These are phyloP conservation scores for Phytophthora ohioensis DNA, from an alignment of 352 stramenopile genomes.

Conservation along the genomic window DNA sequence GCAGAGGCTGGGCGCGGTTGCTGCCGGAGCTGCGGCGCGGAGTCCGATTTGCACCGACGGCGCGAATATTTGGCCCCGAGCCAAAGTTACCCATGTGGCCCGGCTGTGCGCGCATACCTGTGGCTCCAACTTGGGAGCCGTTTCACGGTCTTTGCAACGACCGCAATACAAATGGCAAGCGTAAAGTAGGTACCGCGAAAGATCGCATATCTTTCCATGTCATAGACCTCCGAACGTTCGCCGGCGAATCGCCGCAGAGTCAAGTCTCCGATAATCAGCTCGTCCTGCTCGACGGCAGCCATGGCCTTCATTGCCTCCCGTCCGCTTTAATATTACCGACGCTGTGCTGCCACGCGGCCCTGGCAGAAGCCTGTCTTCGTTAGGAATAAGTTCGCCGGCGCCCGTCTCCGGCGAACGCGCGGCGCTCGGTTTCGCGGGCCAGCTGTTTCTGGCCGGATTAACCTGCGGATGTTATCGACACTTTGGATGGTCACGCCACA, in stretches of 20 bases:
- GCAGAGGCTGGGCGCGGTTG: constrained; percentile 20
- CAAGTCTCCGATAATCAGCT: background rate
- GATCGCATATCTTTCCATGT: constrained; percentile 34
- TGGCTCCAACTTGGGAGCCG: constrained; percentile 4
- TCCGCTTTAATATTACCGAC: no score
- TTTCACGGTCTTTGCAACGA: constrained; percentile 26
- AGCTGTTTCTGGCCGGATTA: constrained; percentile 29
- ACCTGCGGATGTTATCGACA: constrained; percentile 7
- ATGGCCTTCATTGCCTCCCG: background rate
- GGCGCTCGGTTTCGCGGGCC: constrained; percentile 16
- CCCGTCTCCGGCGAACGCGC: constrained; percentile 23
- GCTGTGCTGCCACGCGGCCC: background rate
- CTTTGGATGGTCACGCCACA: constrained; percentile 1
- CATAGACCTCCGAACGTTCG: constrained; percentile 36
- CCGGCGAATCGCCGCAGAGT: constrained; percentile 8
- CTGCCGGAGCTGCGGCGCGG: constrained; percentile 1
- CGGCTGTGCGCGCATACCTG: constrained; percentile 8
- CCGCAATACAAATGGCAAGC: constrained; percentile 18
- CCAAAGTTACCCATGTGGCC: constrained; percentile 27
- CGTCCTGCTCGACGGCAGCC: background rate
- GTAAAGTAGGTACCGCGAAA: constrained; percentile 27
- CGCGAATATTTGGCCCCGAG: constrained; percentile 29
- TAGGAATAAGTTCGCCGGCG: constrained; percentile 13
- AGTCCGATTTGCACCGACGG: constrained; percentile 14
- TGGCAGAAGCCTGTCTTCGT: background rate